Evolutionary conservation across 805 yeast genomes (phyloP).

Genomic region (Saturnispora mendoncae): DNA sequence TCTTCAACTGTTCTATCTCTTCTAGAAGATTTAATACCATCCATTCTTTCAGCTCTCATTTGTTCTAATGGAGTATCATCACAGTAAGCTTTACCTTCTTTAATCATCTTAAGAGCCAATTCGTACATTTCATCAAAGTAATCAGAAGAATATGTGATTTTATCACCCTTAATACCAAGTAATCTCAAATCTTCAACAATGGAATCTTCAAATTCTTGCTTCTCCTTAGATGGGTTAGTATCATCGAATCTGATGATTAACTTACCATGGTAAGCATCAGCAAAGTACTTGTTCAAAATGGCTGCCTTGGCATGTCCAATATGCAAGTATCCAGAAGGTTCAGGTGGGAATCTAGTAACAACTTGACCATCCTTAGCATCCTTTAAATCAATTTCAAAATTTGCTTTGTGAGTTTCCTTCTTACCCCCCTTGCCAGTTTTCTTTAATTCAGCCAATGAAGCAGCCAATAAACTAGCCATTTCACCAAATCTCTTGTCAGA

Average conservation of each 20-base stretch:
- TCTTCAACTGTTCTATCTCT: slow-evolving; percentile 92
- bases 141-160: slow-evolving; percentile 81
- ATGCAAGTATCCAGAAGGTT: slow-evolving; percentile 98
- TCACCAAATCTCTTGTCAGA: slow-evolving; percentile 59
- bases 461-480: slow-evolving; percentile 56
- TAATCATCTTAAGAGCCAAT: slow-evolving; percentile 74
- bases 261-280: slow-evolving; percentile 92
- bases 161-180: slow-evolving; percentile 90
- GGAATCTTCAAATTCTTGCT: slow-evolving; percentile 86
- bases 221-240: slow-evolving; percentile 96
- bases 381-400: slow-evolving; percentile 84
- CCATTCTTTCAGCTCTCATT: slow-evolving; percentile 99
- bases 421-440: slow-evolving; percentile 63
- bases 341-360: slow-evolving; percentile 98
- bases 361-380: slow-evolving; percentile 92
- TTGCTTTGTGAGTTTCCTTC: slow-evolving; percentile 89
- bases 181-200: slow-evolving; percentile 86
- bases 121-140: slow-evolving; percentile 91
- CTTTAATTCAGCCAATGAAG: slow-evolving; percentile 64
- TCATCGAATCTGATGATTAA: slow-evolving; percentile 95
- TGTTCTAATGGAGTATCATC: slow-evolving; percentile 91
- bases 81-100: slow-evolving; percentile 94
- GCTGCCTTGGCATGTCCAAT: slow-evolving; percentile 99
- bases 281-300: slow-evolving; percentile 90
- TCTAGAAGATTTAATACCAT: slow-evolving; percentile 86